Evolutionary conservation across 2,329 filamentous ascomycete genomes (phyloP).

Genomic region (Tolypocladium capitatum): DNA sequence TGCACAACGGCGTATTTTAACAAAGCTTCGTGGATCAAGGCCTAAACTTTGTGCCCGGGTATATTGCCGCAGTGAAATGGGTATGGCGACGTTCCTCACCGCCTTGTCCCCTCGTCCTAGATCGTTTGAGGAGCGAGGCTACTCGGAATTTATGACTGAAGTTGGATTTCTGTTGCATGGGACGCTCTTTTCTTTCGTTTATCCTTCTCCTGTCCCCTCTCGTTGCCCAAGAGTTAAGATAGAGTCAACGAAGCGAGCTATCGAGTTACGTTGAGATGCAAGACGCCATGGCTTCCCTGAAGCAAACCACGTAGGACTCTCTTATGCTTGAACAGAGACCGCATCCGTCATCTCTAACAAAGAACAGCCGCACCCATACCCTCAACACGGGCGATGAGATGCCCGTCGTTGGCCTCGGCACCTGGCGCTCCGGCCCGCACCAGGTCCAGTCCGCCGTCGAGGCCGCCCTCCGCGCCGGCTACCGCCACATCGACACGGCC

Average conservation of each 20-base stretch:
- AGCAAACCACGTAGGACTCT: conserved; percentile 2
- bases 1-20: too few relatives aligned
- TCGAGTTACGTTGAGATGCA: not conserved
- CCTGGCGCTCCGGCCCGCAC: conserved; percentile 61
- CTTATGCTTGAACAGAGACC: not conserved
- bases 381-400: conserved; percentile 70
- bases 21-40: too few relatives aligned
- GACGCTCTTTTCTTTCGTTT: not conserved
- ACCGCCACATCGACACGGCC: conserved; percentile 66
- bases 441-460: conserved; percentile 61
- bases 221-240: not conserved
- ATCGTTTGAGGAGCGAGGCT: not conserved
- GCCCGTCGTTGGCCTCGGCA: conserved; percentile 62
- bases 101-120: too few relatives aligned
- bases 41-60: too few relatives aligned
- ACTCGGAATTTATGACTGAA: not conserved
- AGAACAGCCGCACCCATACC: conserved; percentile 35
- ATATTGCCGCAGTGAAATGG: too few relatives aligned
- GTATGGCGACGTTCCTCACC: too few relatives aligned
- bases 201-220: not conserved
- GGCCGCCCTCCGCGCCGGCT: conserved; percentile 52
- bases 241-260: not conserved
- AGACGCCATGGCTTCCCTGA: conserved; percentile 2
- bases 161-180: not conserved
- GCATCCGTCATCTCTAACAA: not conserved